Percentiles rank a stretch among this genome's conserved stretches.
These are phyloP conservation scores for Botrytis aclada DNA, from an alignment of 2,329 filamentous ascomycete genomes.

Conservation along the genomic window DNA sequence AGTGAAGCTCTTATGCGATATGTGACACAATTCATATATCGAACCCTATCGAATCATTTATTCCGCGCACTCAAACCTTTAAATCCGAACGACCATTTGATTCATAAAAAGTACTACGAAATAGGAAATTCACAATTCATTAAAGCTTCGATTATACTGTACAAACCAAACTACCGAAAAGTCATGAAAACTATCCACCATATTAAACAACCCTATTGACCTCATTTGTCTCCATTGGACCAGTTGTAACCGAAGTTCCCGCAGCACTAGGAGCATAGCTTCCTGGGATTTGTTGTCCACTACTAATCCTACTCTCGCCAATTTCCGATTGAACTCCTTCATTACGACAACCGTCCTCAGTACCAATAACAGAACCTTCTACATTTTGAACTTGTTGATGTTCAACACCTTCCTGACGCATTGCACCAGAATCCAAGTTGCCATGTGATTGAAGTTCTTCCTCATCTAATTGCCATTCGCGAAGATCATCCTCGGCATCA, in stretches of 20 bases:
- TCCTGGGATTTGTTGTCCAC: slow-evolving; percentile 8
- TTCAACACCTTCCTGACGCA: neutral
- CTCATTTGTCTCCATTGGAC: slow-evolving; percentile 8
- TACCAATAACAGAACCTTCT: slow-evolving; percentile 8
- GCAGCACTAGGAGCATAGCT: slow-evolving; percentile 16
- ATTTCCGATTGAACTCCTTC: slow-evolving; percentile 5
- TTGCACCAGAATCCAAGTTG: neutral
- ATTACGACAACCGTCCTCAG: neutral
- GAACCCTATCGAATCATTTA: too few relatives aligned
- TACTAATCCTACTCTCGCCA: slow-evolving; percentile 12
- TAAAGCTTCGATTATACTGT: neutral
- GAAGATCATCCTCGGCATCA: slow-evolving; percentile 86
- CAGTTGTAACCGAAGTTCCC: slow-evolving; percentile 11
- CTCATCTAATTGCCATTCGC: slow-evolving; percentile 58
- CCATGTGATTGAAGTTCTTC: slow-evolving; percentile 30
- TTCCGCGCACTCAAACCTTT: neutral
- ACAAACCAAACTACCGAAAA: neutral
- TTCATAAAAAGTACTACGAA: neutral
- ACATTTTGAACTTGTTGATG: neutral
- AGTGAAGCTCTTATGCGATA: rapidly evolving
- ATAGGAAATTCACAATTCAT: neutral
- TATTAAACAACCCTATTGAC: neutral
- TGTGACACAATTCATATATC: neutral
- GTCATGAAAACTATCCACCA: neutral
- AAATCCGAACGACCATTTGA: neutral